Evolutionary conservation across 225 moss, liverwort and hornwort species (phyloP).

Genomic region (Physcomitrium patens): DNA sequence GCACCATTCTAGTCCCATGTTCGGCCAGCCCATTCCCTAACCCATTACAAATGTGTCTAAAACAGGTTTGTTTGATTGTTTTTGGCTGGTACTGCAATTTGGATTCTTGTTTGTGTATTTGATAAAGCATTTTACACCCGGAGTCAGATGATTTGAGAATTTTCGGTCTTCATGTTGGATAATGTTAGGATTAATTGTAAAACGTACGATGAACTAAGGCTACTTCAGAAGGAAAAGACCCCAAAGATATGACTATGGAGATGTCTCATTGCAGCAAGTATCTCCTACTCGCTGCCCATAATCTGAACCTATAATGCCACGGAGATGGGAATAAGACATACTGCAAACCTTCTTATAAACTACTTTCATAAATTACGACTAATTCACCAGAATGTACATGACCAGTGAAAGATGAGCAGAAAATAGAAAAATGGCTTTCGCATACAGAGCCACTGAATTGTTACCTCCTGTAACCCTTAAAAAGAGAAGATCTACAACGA

Average conservation of each 20-base stretch:
- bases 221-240: conserved; percentile 38
- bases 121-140: background rate
- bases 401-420: no score
- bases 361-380: no score
- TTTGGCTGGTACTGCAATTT: conserved; percentile 24
- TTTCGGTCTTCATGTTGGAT: background rate
- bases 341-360: no score
- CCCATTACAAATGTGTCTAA: conserved; percentile 51
- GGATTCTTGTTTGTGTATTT: conserved; percentile 10
- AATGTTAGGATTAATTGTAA: conserved; percentile 9
- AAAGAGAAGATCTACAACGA: no score
- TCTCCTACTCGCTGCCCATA: conserved; percentile 79
- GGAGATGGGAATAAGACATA: no score
- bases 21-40: conserved; percentile 77
- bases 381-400: no score
- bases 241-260: conserved; percentile 61
- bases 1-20: conserved; percentile 71
- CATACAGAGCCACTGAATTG: no score
- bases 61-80: conserved; percentile 39
- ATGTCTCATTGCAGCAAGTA: conserved; percentile 88
- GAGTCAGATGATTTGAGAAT: background rate
- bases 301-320: no score
- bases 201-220: conserved; percentile 40
- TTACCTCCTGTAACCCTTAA: no score
- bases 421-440: no score